Conservation (phyloP, 768 basidiomycete species). For the Lenzites betulinus region DNA sequence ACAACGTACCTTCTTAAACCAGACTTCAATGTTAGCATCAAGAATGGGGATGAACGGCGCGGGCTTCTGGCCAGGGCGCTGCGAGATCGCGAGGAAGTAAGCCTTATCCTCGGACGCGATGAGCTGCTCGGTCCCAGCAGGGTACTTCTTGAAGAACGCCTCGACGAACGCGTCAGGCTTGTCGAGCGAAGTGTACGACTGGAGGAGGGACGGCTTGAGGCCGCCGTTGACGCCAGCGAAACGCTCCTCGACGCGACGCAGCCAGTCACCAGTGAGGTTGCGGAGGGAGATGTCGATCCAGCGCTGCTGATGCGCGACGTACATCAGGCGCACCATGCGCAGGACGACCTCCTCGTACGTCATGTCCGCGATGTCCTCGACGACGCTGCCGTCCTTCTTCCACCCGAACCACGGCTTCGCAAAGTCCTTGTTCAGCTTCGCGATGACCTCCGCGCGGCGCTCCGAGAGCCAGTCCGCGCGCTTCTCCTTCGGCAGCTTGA, state of each 20-base stretch:
- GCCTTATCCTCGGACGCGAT: constrained; percentile 92
- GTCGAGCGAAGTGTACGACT: constrained; percentile 83
- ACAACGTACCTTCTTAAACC: constrained; percentile 94
- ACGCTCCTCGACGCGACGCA: constrained; percentile 92
- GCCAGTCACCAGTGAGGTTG: constrained; percentile 95
- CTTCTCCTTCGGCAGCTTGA: constrained; percentile 96
- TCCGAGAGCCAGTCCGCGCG: constrained; percentile 84
- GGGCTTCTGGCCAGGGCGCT: constrained; percentile 97
- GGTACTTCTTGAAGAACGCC: constrained; percentile 83
- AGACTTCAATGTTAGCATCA: constrained; percentile 91
- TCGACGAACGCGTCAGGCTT: constrained; percentile 77
- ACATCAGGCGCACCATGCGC: constrained; percentile 94
- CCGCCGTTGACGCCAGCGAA: constrained; percentile 89
- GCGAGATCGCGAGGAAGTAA: constrained; percentile 94
- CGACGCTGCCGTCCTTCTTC: constrained; percentile 89
- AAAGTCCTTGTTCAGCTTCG: constrained; percentile 92
- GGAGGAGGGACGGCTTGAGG: constrained; percentile 79
- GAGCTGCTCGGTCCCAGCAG: constrained; percentile 80
- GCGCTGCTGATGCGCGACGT: constrained; percentile 84
- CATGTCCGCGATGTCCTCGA: constrained; percentile 91
- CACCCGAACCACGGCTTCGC: constrained; percentile 96
- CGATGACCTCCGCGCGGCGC: constrained; percentile 86
- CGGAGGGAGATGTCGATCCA: constrained; percentile 93
- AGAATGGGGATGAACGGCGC: constrained; percentile 97
- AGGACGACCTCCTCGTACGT: constrained; percentile 96